Evolutionary conservation across 345 rosid genomes (phyloP), one percentile per base, ranked within the genome.

Genomic region (Brassica nigra): DNA sequence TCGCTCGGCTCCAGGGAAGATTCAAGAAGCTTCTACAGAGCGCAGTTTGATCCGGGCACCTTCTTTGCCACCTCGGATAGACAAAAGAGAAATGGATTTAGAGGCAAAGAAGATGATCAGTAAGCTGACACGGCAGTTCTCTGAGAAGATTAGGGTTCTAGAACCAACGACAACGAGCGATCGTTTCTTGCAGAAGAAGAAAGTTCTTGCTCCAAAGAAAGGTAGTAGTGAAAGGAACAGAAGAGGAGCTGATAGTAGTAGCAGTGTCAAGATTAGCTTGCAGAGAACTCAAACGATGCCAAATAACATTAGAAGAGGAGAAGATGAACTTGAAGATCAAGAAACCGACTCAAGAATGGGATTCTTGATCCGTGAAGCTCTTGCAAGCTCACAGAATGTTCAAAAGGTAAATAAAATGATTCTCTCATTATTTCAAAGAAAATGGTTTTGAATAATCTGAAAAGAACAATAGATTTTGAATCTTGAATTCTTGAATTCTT

Each of bases 281-380:
- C 77, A 74, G 1, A 87, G 88, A 74, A 70, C 86, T 27, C 91
- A 89, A 52, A 86, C 95, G 27, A 71, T 89, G 59, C 89, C 91
- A 18, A 76, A 71, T 66, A 62, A 63, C 80, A 67, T 86, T 1
- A 61, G 74, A 42, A 74, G 66, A 66, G 80, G 76, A 76, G 65
- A 58, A 33, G 42, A 80, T 2, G 79, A 80, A 9, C 55, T 80
- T 66, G 83, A 86, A 36, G 89, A 86, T 30, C 77, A 78, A 47
- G 92, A 86, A 2, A 74, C 74, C 61, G 89, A 89, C 28, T 74
- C 83, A n/a, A 78, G 87, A 67, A 85, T 90, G 90, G 87, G 95
- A 44, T 80, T 71, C 78, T 81, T 90, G 83, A 90, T 87, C 66
- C 87, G 83, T 47, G 86, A 85, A 63, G 92, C 94, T 65, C 81